A percentile compares a stretch with the other conserved stretches of the same genome.
phyloP scores from a whole-genome alignment of 2,329 filamentous ascomycete genomes.

The Aspergillus sp. region DNA sequence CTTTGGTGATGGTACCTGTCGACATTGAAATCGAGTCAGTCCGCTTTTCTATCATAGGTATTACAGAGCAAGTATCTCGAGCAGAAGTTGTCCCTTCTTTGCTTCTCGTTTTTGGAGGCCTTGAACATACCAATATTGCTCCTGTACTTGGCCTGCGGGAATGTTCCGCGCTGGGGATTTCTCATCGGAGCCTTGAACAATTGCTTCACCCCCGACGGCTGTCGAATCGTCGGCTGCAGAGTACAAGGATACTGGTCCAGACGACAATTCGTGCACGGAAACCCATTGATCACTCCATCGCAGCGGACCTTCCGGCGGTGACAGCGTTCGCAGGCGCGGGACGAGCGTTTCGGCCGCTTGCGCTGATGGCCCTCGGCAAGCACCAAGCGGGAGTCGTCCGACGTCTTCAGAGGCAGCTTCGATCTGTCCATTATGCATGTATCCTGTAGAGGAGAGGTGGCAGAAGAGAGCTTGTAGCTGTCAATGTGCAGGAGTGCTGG shows the following conservation, averaged over 20 bases:
- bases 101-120: background rate
- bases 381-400: background rate
- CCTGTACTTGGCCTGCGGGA: background rate
- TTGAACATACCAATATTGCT: background rate
- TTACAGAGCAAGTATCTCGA: too few relatives aligned
- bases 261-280: conserved; percentile 16
- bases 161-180: background rate
- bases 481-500: background rate
- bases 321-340: conserved; percentile 13
- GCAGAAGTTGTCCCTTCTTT: too few relatives aligned
- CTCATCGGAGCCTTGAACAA: background rate
- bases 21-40: background rate
- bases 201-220: background rate
- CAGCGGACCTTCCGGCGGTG: conserved; percentile 14
- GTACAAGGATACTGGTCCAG: conserved; percentile 12
- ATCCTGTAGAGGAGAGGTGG: background rate
- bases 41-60: too few relatives aligned
- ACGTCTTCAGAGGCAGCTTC: background rate
- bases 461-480: background rate
- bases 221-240: background rate
- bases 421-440: background rate
- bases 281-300: conserved; percentile 14
- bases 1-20: background rate
- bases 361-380: background rate
- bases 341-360: conserved; percentile 4